A percentile compares a stretch with the other conserved stretches of the same genome.
Evolutionary conservation across 805 yeast genomes (phyloP).

Genomic region (Wickerhamomyces pijperi): DNA sequence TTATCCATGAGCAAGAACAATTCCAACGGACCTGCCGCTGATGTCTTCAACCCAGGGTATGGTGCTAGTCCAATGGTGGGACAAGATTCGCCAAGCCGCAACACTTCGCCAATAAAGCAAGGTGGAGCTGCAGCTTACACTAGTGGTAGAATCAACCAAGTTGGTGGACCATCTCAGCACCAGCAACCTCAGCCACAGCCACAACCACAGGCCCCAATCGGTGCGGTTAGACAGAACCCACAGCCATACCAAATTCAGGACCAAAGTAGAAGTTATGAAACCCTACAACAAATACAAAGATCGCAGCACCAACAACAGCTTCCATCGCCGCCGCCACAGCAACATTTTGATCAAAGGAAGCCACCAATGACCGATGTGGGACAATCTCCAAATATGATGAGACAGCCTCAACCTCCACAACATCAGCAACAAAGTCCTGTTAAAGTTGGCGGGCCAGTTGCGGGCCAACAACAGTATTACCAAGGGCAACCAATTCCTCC

Average conservation of each 20-base stretch:
- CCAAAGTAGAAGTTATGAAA: conserved; percentile 1
- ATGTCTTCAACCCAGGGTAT: conserved; percentile 20
- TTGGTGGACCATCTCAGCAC: neutral
- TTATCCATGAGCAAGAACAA: conserved; percentile 5
- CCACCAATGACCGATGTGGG: conserved; percentile 1
- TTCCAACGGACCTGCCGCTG: conserved; percentile 2
- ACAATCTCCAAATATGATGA: conserved; percentile 4
- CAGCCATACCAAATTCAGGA: neutral
- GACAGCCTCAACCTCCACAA: conserved; percentile 3
- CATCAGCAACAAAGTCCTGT: neutral
- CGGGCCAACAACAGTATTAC: conserved; percentile 2
- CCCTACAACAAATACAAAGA: conserved; percentile 5
- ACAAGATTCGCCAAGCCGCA: neutral
- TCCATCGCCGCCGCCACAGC: too few relatives aligned
- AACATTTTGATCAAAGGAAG: neutral
- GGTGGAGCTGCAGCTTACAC: conserved; percentile 10
- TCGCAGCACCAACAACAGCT: conserved; percentile 2
- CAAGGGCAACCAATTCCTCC: conserved; percentile 1
- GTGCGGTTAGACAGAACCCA: neutral
- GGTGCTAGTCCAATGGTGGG: conserved; percentile 1
- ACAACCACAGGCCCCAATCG: conserved; percentile 1
- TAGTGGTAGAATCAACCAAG: conserved; percentile 14
- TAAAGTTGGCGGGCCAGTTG: too few relatives aligned
- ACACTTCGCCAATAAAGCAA: conserved; percentile 11
- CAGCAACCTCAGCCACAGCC: too few relatives aligned